phyloP scores from a whole-genome alignment of 225 moss, liverwort and hornwort genomes.

The Takakia lepidozioides region DNA sequence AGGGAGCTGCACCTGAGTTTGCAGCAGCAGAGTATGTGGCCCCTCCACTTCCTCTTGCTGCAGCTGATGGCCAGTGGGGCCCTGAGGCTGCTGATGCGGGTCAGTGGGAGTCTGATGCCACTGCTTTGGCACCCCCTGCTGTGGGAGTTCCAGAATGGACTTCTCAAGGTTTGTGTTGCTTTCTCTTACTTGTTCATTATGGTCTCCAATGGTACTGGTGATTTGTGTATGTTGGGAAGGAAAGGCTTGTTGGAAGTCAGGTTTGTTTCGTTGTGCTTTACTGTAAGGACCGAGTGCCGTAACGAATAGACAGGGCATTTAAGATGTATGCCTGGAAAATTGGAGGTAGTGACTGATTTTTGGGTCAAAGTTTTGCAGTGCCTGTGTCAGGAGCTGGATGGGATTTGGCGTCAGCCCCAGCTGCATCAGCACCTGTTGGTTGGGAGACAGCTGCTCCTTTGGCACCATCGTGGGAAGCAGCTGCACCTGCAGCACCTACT shows the following conservation, averaged over 20 bases:
- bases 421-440: slow-evolving; percentile 6
- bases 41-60: slow-evolving; percentile 12
- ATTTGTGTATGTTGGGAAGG: too few species aligned
- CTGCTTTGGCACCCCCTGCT: slow-evolving; percentile 10
- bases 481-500: too few species aligned
- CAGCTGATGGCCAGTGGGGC: slow-evolving; percentile 36
- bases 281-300: too few species aligned
- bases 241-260: too few species aligned
- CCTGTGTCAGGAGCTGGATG: slow-evolving; percentile 7
- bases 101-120: slow-evolving; percentile 41
- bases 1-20: slow-evolving; percentile 24
- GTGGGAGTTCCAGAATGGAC: slow-evolving; percentile 20
- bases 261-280: too few species aligned
- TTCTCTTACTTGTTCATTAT: background rate
- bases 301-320: too few species aligned
- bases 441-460: too few species aligned
- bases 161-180: slow-evolving; percentile 1
- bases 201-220: too few species aligned
- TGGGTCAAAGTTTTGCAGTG: background rate
- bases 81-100: slow-evolving; percentile 32
- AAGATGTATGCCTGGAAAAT: too few species aligned
- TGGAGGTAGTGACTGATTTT: too few species aligned
- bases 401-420: slow-evolving; percentile 20
- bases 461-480: too few species aligned
- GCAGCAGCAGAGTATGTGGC: slow-evolving; percentile 42